Conservation (phyloP, 2,329 filamentous ascomycete genomes). For the Monosporascus sp. region DNA sequence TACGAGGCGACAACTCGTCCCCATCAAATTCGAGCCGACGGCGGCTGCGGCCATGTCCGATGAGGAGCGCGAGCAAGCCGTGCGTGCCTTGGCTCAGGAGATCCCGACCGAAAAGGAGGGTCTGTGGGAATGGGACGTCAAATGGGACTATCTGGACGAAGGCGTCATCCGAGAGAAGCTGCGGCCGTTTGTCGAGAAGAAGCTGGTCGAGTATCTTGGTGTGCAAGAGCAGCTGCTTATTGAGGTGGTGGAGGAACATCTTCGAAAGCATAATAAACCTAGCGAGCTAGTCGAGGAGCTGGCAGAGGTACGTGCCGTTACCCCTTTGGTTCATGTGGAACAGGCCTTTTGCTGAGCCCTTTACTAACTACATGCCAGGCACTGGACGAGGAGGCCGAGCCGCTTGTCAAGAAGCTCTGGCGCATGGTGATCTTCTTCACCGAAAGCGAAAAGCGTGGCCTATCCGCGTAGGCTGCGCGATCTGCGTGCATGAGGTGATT, state of each 20-base stretch:
- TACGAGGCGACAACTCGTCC: conserved; percentile 69
- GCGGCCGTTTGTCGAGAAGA: conserved; percentile 93
- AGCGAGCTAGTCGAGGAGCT: conserved; percentile 78
- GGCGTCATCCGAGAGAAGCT: conserved; percentile 78
- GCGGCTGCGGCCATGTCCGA: conserved; percentile 68
- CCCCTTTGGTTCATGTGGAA: neutral
- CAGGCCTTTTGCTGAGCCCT: neutral
- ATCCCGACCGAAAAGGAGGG: conserved; percentile 84
- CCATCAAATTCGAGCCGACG: conserved; percentile 74
- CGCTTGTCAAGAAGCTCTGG: conserved; percentile 94
- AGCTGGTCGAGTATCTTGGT: conserved; percentile 93
- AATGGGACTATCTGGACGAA: conserved; percentile 88
- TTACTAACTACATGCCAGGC: conserved; percentile 48
- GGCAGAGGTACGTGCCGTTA: conserved; percentile 60
- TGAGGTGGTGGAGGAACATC: conserved; percentile 83
- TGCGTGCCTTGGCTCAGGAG: conserved; percentile 76
- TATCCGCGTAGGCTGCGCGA: conserved; percentile 54
- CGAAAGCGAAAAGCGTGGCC: conserved; percentile 84
- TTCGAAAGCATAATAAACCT: conserved; percentile 70
- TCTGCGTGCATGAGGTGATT: no score
- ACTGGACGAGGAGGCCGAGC: conserved; percentile 90
- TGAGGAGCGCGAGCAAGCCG: conserved; percentile 79
- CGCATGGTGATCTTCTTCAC: conserved; percentile 98
- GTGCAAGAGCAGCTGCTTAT: conserved; percentile 95
- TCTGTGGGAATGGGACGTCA: conserved; percentile 87